Evolutionary conservation across 1,284 basidiomycete genomes (phyloP).

Genomic region (Cryptococcus neoformans): DNA sequence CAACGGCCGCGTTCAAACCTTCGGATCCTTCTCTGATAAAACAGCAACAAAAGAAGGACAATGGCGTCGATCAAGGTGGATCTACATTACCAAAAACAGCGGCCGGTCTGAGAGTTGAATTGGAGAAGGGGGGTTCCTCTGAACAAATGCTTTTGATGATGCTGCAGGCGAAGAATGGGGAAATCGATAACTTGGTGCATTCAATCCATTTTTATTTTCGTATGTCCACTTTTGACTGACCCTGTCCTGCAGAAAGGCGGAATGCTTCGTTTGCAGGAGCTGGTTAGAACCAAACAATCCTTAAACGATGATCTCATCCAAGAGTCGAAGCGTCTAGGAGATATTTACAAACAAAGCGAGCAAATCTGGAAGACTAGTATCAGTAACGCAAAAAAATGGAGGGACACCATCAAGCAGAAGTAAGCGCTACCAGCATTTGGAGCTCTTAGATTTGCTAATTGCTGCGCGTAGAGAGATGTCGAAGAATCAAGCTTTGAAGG

Average conservation of each 20-base stretch:
- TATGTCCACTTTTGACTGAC: neutral
- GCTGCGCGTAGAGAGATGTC: neutral
- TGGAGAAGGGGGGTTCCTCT: neutral
- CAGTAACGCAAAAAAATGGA: conserved; percentile 1
- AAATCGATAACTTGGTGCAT: neutral
- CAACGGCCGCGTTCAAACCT: too few relatives aligned
- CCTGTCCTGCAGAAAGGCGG: neutral
- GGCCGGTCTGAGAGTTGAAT: too few relatives aligned
- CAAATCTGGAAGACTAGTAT: conserved; percentile 2
- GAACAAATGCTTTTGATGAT: neutral
- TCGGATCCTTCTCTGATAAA: too few relatives aligned
- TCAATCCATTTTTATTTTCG: neutral
- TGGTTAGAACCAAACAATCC: neutral
- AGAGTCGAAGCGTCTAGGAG: neutral
- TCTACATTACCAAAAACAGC: too few relatives aligned
- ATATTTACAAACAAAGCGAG: neutral
- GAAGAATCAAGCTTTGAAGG: neutral
- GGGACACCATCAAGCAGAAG: conserved; percentile 1
- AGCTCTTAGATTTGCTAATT: neutral
- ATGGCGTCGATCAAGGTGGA: too few relatives aligned
- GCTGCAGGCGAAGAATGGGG: conserved; percentile 1
- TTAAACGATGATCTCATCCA: neutral
- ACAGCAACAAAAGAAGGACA: too few relatives aligned
- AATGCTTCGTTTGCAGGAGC: neutral
- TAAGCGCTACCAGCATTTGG: neutral